These are phyloP conservation scores for Tetragonia tetragonoides DNA, from an alignment of 148 eudicot genomes.

Conservation along the genomic window DNA sequence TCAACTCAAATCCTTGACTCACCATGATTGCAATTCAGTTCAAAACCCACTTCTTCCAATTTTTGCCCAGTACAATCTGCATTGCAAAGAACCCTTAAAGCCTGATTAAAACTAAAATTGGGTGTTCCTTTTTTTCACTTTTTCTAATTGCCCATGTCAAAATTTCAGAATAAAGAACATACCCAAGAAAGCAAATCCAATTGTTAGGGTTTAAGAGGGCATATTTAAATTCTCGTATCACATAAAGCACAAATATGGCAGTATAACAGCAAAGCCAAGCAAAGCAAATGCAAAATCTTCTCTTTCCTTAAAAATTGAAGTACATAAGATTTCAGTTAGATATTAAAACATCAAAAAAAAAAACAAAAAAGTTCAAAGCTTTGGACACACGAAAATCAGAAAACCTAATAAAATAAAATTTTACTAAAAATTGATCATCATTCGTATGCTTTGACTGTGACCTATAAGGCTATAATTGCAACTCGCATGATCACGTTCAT, in stretches of 20 bases:
- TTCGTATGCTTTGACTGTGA: too few relatives aligned
- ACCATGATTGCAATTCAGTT: constrained; percentile 33
- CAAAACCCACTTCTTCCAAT: background rate
- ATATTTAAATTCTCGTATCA: background rate
- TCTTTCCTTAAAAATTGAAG: background rate
- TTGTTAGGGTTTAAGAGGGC: constrained; percentile 16
- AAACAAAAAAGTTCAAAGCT: too few relatives aligned
- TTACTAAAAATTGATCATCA: too few relatives aligned
- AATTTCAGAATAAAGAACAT: background rate
- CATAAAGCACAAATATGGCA: background rate
- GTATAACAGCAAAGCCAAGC: background rate
- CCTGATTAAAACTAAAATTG: background rate
- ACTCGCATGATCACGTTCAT: too few relatives aligned
- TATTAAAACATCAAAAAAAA: background rate
- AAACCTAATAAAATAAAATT: too few relatives aligned
- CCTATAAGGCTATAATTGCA: too few relatives aligned
- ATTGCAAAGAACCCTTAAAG: background rate
- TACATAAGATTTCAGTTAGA: background rate
- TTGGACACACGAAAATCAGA: too few relatives aligned
- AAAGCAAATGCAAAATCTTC: background rate
- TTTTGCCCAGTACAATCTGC: constrained; percentile 20
- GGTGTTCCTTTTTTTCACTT: background rate
- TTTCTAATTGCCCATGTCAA: background rate
- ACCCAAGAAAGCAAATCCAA: background rate
- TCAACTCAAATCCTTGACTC: constrained; percentile 5